A percentile compares a stretch with the other conserved stretches of the same genome.
phyloP scores from a whole-genome alignment of 2,329 filamentous ascomycete species.

The Alternaria solani region DNA sequence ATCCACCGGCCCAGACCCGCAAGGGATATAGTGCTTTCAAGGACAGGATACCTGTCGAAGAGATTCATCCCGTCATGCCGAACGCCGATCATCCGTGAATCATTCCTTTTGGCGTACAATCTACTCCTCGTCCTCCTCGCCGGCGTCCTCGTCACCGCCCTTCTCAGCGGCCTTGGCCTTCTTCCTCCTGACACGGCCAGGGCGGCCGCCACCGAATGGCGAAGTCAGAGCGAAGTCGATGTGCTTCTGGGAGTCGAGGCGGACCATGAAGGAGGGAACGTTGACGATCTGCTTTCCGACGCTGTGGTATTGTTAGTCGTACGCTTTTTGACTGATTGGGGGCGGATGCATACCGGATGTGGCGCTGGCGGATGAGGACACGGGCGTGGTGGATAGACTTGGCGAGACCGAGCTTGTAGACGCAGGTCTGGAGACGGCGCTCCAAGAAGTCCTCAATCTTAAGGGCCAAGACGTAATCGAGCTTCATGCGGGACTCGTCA shows the following conservation, averaged over 20 bases:
- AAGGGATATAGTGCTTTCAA: constrained; percentile 43
- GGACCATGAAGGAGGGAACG: constrained; percentile 98
- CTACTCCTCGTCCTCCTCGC: constrained; percentile 84
- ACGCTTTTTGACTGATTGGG: neutral
- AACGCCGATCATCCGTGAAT: constrained; percentile 49
- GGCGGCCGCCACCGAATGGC: constrained; percentile 95
- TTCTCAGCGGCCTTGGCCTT: constrained; percentile 97
- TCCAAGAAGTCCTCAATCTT: constrained; percentile 99
- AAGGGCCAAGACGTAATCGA: constrained; percentile 99
- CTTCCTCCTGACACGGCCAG: constrained; percentile 98
- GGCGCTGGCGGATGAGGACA: constrained; percentile 99
- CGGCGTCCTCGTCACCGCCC: constrained; percentile 79
- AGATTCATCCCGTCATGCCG: constrained; percentile 48
- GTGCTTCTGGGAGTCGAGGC: constrained; percentile 99
- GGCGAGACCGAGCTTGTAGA: constrained; percentile 99
- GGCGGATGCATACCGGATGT: constrained; percentile 74
- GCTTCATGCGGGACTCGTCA: constrained; percentile 99
- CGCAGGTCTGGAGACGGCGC: constrained; percentile 98
- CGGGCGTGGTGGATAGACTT: constrained; percentile 99
- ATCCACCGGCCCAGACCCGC: constrained; percentile 39
- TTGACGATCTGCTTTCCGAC: constrained; percentile 99
- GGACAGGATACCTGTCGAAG: constrained; percentile 39
- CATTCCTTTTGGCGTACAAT: constrained; percentile 38
- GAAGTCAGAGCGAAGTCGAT: constrained; percentile 99
- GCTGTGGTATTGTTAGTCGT: constrained; percentile 55